A percentile compares a stretch with the other conserved stretches of the same genome.
Conservation (phyloP, 2,329 filamentous ascomycete species). For the Fusarium tanahbumbuense region DNA sequence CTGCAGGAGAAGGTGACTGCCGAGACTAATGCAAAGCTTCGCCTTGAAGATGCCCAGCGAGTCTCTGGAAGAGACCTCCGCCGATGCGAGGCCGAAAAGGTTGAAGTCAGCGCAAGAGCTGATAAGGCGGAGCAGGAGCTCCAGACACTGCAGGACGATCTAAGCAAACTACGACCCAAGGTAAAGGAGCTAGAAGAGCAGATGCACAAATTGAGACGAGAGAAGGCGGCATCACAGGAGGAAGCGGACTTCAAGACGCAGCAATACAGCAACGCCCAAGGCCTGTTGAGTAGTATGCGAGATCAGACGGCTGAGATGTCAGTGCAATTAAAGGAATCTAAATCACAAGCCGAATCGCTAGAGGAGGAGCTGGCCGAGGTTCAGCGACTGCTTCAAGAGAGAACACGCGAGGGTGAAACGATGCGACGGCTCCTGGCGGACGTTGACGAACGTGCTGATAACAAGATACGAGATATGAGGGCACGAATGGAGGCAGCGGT, state of each 20-base stretch:
- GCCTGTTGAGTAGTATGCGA: constrained; percentile 89
- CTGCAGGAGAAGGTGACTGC: constrained; percentile 82
- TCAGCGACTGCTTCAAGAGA: constrained; percentile 85
- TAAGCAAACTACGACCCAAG: constrained; percentile 71
- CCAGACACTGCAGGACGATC: constrained; percentile 76
- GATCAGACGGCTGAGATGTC: constrained; percentile 90
- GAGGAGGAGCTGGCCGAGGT: constrained; percentile 94
- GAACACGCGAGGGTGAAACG: constrained; percentile 91
- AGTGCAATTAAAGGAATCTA: constrained; percentile 90
- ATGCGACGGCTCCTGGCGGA: constrained; percentile 92
- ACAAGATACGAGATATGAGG: constrained; percentile 87
- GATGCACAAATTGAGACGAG: constrained; percentile 72
- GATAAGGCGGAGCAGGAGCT: constrained; percentile 80
- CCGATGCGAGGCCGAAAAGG: constrained; percentile 80
- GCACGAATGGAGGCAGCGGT: constrained; percentile 87
- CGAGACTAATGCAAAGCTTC: constrained; percentile 76
- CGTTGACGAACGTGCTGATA: constrained; percentile 84
- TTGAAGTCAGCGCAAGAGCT: constrained; percentile 77
- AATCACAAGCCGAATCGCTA: constrained; percentile 82
- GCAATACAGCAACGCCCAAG: constrained; percentile 87
- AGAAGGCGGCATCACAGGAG: constrained; percentile 76
- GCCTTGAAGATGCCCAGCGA: constrained; percentile 82
- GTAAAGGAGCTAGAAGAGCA: constrained; percentile 79
- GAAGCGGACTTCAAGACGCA: constrained; percentile 86
- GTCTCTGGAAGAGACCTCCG: constrained; percentile 81